Conservation (phyloP, 306 rosid species). For the Vigna unguiculata region DNA sequence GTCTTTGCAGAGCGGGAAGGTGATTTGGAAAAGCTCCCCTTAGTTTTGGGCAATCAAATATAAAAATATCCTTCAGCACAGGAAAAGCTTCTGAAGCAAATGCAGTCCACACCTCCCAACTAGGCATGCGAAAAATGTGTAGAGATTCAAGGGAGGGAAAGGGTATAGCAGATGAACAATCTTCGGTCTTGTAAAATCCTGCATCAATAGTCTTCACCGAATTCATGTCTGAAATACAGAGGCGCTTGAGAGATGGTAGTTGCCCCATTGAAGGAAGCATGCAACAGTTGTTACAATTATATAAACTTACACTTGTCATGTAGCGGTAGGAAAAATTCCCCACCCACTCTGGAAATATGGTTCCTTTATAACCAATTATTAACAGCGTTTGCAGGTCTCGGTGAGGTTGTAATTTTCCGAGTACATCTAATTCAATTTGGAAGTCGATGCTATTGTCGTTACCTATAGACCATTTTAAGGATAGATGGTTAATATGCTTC, state of each 20-base stretch:
- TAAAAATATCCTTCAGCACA: background rate
- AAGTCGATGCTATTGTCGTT: too few relatives aligned
- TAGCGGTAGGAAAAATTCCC: background rate
- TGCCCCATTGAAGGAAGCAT: constrained; percentile 11
- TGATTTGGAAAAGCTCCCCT: background rate
- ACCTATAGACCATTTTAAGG: too few relatives aligned
- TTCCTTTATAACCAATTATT: background rate
- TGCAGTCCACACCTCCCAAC: background rate
- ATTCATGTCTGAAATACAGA: background rate
- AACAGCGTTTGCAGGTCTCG: background rate
- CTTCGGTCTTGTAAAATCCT: background rate
- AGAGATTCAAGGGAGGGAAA: background rate
- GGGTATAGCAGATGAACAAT: background rate
- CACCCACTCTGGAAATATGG: background rate
- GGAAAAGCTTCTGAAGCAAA: background rate
- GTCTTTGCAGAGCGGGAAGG: background rate
- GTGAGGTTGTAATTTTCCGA: too few relatives aligned
- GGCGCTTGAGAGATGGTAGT: background rate
- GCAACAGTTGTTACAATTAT: background rate
- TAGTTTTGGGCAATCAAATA: background rate
- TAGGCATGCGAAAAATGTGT: fast-evolving
- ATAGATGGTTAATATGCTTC: too few relatives aligned
- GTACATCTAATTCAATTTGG: too few relatives aligned
- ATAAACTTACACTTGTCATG: background rate
- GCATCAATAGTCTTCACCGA: background rate